These are phyloP conservation scores for Cladophialophora bantiana DNA, from an alignment of 2,329 filamentous ascomycete genomes.

Conservation along the genomic window DNA sequence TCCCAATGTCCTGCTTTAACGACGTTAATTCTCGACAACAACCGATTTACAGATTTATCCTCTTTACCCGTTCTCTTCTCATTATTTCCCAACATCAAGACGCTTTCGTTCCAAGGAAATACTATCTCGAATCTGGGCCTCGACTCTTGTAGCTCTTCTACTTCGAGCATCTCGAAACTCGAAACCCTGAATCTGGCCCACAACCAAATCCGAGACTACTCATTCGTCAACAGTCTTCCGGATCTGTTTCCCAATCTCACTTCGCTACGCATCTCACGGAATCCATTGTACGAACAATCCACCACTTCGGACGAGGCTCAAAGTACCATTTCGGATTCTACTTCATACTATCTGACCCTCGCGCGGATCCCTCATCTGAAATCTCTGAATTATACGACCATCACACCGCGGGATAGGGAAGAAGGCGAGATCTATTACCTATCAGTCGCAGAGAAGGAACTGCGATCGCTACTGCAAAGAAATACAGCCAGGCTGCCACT, in stretches of 20 bases:
- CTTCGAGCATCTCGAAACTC: slow-evolving; percentile 60
- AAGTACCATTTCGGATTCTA: slow-evolving; percentile 33
- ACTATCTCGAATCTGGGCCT: slow-evolving; percentile 58
- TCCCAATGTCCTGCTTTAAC: slow-evolving; percentile 52
- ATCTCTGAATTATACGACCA: slow-evolving; percentile 60
- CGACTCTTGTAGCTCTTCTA: slow-evolving; percentile 42
- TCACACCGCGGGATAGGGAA: slow-evolving; percentile 75
- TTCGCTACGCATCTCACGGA: slow-evolving; percentile 80
- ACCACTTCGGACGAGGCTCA: slow-evolving; percentile 16
- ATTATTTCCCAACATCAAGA: slow-evolving; percentile 59
- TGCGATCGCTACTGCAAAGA: slow-evolving; percentile 65
- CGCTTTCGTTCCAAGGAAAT: slow-evolving; percentile 75
- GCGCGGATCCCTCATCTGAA: slow-evolving; percentile 46
- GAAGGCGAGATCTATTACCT: slow-evolving; percentile 96
- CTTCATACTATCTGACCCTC: slow-evolving; percentile 39
- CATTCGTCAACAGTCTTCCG: slow-evolving; percentile 73
- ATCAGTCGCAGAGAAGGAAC: slow-evolving; percentile 77
- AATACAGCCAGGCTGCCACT: slow-evolving; percentile 20
- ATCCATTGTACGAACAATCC: slow-evolving; percentile 73
- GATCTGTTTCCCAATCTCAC: slow-evolving; percentile 74
- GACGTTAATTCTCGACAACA: slow-evolving; percentile 59
- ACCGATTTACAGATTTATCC: slow-evolving; percentile 47
- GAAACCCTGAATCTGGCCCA: slow-evolving; percentile 76
- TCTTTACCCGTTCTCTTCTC: slow-evolving; percentile 60
- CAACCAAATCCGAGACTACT: slow-evolving; percentile 73